Evolutionary conservation across 345 rosid species (phyloP).

Genomic region (Schrenkiella parvula): DNA sequence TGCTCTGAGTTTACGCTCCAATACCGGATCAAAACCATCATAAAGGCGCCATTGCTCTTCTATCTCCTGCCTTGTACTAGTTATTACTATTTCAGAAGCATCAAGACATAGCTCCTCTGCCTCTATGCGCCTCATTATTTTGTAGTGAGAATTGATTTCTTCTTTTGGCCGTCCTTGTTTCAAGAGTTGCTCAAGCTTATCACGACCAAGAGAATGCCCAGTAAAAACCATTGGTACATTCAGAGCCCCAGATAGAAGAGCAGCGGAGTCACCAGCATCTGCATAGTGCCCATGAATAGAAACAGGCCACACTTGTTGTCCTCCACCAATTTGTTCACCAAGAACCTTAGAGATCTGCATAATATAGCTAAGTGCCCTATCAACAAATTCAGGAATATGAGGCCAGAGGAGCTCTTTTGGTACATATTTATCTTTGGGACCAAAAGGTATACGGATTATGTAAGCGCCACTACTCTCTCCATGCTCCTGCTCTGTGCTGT

Average conservation of each 20-base stretch:
- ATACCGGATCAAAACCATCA: conserved; percentile 68
- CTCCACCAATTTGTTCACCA: conserved; percentile 57
- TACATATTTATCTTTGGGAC: conserved; percentile 66
- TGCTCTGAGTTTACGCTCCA: conserved; percentile 68
- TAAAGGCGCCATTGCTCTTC: conserved; percentile 78
- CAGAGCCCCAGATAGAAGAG: conserved; percentile 75
- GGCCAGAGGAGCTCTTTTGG: conserved; percentile 81
- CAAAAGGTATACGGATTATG: conserved; percentile 75
- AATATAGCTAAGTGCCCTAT: conserved; percentile 67
- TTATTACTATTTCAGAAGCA: conserved; percentile 65
- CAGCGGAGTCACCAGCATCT: conserved; percentile 77
- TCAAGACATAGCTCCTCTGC: conserved; percentile 74
- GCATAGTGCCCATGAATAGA: conserved; percentile 85
- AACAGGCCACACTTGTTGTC: conserved; percentile 67
- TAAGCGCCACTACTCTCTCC: conserved; percentile 86
- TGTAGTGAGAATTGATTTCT: conserved; percentile 58
- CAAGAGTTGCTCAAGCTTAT: conserved; percentile 69
- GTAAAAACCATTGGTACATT: conserved; percentile 87
- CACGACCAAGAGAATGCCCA: conserved; percentile 81
- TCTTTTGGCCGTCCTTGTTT: conserved; percentile 74
- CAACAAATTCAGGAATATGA: conserved; percentile 75
- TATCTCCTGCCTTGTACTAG: conserved; percentile 76
- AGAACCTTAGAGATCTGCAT: conserved; percentile 68
- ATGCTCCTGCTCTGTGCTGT: conserved; percentile 39
- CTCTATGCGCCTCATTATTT: conserved; percentile 72